A percentile compares a stretch with the other conserved stretches of the same genome.
phyloP scores from a whole-genome alignment of 2,329 filamentous ascomycete species.

The Trichothecium sympodiale region DNA sequence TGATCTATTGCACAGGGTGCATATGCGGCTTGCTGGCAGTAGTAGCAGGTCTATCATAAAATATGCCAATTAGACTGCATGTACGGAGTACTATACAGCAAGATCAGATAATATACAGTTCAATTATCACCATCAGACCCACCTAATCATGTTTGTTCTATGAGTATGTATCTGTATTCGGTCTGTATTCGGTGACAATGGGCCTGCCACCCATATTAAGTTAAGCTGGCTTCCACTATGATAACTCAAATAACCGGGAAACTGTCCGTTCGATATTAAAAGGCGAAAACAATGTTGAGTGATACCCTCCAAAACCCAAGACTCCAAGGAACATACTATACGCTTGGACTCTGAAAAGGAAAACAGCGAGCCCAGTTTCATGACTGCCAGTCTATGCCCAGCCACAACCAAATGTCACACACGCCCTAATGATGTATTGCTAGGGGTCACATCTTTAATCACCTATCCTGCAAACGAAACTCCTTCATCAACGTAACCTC shows the following conservation, averaged over 20 bases:
- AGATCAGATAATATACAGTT: too few species aligned
- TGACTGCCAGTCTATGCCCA: slow-evolving; percentile 15
- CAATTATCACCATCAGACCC: too few species aligned
- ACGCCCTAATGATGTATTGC: slow-evolving; percentile 10
- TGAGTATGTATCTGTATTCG: too few species aligned
- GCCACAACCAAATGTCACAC: slow-evolving; percentile 11
- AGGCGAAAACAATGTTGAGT: slow-evolving; percentile 22
- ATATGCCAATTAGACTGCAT: too few species aligned
- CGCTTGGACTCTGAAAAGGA: slow-evolving; percentile 12
- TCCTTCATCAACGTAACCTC: not conserved
- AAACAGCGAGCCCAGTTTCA: slow-evolving; percentile 14
- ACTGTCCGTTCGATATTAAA: slow-evolving; percentile 9
- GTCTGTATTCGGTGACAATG: too few species aligned
- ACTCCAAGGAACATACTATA: slow-evolving; percentile 27
- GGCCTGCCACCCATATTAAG: not conserved
- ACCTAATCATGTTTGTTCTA: too few species aligned
- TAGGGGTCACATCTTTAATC: slow-evolving; percentile 3
- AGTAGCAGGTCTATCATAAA: too few species aligned
- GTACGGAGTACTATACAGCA: too few species aligned
- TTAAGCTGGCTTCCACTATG: not conserved
- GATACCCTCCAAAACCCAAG: slow-evolving; percentile 26
- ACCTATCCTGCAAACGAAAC: not conserved
- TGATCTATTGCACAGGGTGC: too few species aligned
- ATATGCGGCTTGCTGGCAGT: too few species aligned
- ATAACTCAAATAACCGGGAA: slow-evolving; percentile 4